These are phyloP conservation scores for Amborella trichopoda DNA, from an alignment of 164 flowering plant genomes.

Conservation along the genomic window DNA sequence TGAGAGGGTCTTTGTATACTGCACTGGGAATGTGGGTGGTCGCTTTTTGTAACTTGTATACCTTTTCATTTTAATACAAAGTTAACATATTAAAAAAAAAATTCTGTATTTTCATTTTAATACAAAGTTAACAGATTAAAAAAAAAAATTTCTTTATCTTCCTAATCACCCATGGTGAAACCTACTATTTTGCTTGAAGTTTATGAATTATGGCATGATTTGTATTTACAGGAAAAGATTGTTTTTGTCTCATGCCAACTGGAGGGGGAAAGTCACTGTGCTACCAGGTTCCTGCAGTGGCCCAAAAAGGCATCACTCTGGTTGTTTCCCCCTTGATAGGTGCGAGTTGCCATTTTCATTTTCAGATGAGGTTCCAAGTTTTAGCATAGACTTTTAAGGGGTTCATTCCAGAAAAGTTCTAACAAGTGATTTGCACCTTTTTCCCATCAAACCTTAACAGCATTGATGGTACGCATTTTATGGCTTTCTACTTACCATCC, in stretches of 20 bases:
- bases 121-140: not conserved
- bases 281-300: conserved; percentile 84
- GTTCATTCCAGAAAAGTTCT: conserved; percentile 14
- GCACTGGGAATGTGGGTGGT: not conserved
- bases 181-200: conserved; percentile 2
- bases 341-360: too few relatives aligned
- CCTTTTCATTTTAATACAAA: not conserved
- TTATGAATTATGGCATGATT: too few relatives aligned
- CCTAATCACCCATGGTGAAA: not conserved
- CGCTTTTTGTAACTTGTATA: not conserved
- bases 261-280: conserved; percentile 97
- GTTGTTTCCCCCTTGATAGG: conserved; percentile 93
- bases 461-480: conserved; percentile 59
- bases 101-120: not conserved
- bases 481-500: not conserved
- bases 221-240: conserved; percentile 79
- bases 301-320: conserved; percentile 65
- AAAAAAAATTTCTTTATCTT: not conserved
- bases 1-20: not conserved
- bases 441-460: conserved; percentile 25
- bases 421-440: conserved; percentile 9
- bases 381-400: not conserved
- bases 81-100: not conserved
- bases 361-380: too few relatives aligned
- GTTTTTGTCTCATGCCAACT: conserved; percentile 95